Evolutionary conservation across 495 filamentous ascomycete species (phyloP), one percentile per base, ranked within the genome.

Genomic region (Penicillium cinerascens): DNA sequence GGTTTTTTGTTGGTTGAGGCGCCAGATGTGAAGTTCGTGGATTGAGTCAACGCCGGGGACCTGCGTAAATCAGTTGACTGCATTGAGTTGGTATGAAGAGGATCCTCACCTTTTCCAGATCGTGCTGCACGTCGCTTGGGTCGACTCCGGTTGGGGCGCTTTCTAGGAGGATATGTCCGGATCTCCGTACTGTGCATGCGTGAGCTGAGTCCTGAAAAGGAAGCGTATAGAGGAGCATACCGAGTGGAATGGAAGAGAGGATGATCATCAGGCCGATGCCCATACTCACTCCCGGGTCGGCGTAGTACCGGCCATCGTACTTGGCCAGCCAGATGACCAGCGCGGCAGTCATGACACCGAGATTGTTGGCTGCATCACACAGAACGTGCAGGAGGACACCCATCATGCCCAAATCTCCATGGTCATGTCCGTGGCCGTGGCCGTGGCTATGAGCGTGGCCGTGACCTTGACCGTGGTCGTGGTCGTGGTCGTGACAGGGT

Each of bases 91-190:
- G 22, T 16, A 25, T 13, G 4, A 10, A 16, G 7, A 41, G 6
- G 15, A 23, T 21, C 29, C 58, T 17, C 55, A 76, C 75, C 58
- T 60, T 67, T 51, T 80, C 75, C 1, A 80, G 59, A 54, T 96
- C 91, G 47, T 87, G 82, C 54, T 88, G 84, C 63, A 97, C 87
- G 51, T 95, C 84, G 39, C 82, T 79, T 47, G 89, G 70, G 25
- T 84, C 78, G 57, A 97, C 82, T 13, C 86, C 84, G 10, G 83
- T 82, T 0, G 92, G 92, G 0, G 87, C 89, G 33, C 89, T 89
- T 67, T 96, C 90, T 1, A 97, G 79, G 8, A 97, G 77, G 39
- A 96, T 91, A 11, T 55, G 39, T 11, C 78, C 77, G 7, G 65
- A 54, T 18, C 58, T 58, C 33, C 67, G 69, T 37, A 78, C 73